These are phyloP conservation scores for Jamesozyma jinghongensis DNA, from an alignment of 805 yeast genomes.

Conservation along the genomic window DNA sequence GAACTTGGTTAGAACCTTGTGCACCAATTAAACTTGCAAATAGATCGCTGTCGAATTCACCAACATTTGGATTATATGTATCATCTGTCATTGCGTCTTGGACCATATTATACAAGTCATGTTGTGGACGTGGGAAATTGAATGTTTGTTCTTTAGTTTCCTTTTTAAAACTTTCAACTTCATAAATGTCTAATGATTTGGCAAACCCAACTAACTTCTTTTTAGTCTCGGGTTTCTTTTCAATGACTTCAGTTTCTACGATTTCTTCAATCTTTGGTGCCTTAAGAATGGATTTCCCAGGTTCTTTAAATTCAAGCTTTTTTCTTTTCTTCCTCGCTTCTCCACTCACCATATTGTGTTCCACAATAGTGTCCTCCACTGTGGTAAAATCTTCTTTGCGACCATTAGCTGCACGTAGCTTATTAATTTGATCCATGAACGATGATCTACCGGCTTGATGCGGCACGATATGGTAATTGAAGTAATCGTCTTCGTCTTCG, in stretches of 20 bases:
- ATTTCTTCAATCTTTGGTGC: neutral
- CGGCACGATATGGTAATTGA: slow-evolving; percentile 16
- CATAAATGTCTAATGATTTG: slow-evolving; percentile 23
- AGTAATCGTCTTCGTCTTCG: slow-evolving; percentile 14
- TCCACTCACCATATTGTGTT: no score
- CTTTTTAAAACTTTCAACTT: slow-evolving; percentile 27
- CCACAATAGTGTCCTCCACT: neutral
- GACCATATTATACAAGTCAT: slow-evolving; percentile 2
- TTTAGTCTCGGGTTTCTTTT: slow-evolving; percentile 3
- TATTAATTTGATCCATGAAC: slow-evolving; percentile 22
- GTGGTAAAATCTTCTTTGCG: neutral
- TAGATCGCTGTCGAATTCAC: slow-evolving; percentile 27
- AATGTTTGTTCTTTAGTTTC: slow-evolving; percentile 27
- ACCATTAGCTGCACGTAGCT: slow-evolving; percentile 9
- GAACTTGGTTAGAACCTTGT: slow-evolving; percentile 25
- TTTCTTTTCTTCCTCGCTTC: neutral
- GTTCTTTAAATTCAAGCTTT: neutral
- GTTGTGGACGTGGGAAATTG: slow-evolving; percentile 4
- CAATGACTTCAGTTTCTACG: neutral
- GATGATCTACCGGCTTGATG: slow-evolving; percentile 18
- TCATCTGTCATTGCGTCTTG: slow-evolving; percentile 8
- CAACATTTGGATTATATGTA: slow-evolving; percentile 10
- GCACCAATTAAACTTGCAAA: slow-evolving; percentile 28
- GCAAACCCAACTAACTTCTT: slow-evolving; percentile 28
- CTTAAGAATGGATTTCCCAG: slow-evolving; percentile 13